phyloP scores from a whole-genome alignment of 352 stramenopile genomes.

The Saprolegnia diclina region DNA sequence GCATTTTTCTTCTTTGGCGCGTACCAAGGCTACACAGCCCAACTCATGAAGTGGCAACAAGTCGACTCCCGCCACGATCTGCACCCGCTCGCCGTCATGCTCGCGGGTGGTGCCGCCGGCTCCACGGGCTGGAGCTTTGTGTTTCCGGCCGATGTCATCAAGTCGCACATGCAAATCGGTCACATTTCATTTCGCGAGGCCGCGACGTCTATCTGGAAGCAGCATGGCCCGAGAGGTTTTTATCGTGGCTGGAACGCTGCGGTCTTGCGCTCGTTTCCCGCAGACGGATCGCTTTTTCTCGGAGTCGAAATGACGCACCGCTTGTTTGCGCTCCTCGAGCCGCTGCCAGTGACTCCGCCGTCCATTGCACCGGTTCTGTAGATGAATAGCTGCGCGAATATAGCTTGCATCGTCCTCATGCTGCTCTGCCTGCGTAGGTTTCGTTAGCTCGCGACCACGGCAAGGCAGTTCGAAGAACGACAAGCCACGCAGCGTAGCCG shows the following conservation, averaged over 20 bases:
- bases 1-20: slow-evolving; percentile 87
- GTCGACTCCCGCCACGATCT: slow-evolving; percentile 70
- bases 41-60: slow-evolving; percentile 36
- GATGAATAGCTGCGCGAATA: no score
- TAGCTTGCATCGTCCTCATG: no score
- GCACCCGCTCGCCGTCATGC: slow-evolving; percentile 63
- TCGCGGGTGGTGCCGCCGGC: slow-evolving; percentile 64
- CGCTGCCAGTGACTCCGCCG: no score
- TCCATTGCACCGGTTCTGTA: no score
- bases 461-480: no score
- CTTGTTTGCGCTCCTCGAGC: slow-evolving; percentile 36
- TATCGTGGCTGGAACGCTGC: slow-evolving; percentile 82
- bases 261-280: slow-evolving; percentile 76
- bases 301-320: slow-evolving; percentile 85
- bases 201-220: slow-evolving; percentile 47
- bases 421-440: no score
- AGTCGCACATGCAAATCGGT: slow-evolving; percentile 71
- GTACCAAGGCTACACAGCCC: slow-evolving; percentile 69
- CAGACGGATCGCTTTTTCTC: slow-evolving; percentile 83
- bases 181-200: slow-evolving; percentile 35
- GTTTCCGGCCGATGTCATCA: slow-evolving; percentile 81
- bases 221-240: slow-evolving; percentile 65
- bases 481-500: no score
- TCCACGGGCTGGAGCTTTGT: slow-evolving; percentile 79
- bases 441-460: no score